These are phyloP conservation scores for Boletus barrowsii DNA, from an alignment of 768 basidiomycete genomes.

Conservation along the genomic window DNA sequence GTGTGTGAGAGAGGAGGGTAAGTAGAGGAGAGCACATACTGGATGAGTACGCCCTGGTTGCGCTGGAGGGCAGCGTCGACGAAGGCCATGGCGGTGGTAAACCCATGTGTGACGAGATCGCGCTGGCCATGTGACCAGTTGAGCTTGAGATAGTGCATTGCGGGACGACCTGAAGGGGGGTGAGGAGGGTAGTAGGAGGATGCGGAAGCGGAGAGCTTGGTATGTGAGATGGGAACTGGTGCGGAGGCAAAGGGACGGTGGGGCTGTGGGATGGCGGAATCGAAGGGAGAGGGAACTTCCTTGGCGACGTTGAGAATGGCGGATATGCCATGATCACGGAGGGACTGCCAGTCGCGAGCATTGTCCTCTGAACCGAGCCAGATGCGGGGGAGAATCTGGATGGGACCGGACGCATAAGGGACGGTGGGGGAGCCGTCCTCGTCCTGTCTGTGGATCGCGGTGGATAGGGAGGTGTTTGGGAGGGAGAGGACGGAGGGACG, in stretches of 20 bases:
- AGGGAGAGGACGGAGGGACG: constrained; percentile 75
- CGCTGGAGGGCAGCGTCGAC: constrained; percentile 73
- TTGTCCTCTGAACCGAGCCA: constrained; percentile 94
- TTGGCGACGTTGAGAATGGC: constrained; percentile 91
- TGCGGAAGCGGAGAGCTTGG: constrained; percentile 38
- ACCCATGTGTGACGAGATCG: constrained; percentile 77
- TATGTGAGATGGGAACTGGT: constrained; percentile 51
- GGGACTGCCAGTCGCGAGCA: constrained; percentile 73
- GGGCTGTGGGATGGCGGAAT: constrained; percentile 43
- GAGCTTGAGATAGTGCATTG: constrained; percentile 85
- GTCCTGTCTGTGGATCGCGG: constrained; percentile 60
- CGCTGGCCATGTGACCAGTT: constrained; percentile 94
- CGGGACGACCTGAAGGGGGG: constrained; percentile 64
- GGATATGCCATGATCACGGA: constrained; percentile 69
- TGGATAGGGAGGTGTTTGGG: constrained; percentile 47
- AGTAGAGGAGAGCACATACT: constrained; percentile 51
- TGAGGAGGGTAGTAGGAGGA: constrained; percentile 68
- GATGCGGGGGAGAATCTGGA: constrained; percentile 79
- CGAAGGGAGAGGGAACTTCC: constrained; percentile 77
- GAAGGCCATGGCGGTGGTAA: constrained; percentile 77
- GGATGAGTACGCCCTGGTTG: constrained; percentile 78
- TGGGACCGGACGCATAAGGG: constrained; percentile 79
- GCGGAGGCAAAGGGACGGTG: constrained; percentile 65
- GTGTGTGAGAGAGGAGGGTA: constrained; percentile 14
- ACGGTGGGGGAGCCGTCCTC: constrained; percentile 58